Conservation (phyloP, 805 yeast species). For the Metschnikowia lochheadii region DNA sequence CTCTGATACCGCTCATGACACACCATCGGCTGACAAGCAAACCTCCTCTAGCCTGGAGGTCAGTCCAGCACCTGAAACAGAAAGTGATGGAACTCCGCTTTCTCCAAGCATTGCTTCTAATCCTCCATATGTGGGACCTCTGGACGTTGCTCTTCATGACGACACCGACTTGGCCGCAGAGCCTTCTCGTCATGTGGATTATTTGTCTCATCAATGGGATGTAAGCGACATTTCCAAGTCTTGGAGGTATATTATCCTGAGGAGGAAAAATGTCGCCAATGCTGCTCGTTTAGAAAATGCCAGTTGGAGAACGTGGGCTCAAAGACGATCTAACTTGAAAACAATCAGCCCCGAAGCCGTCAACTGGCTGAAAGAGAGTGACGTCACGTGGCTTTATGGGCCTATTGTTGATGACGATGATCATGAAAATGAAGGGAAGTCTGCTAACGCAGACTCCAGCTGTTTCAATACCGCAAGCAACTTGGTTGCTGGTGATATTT, state of each 20-base stretch:
- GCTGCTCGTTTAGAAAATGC: constrained; percentile 50
- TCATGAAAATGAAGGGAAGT: constrained; percentile 19
- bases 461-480: constrained; percentile 33
- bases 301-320: constrained; percentile 95
- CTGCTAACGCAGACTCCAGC: constrained; percentile 17
- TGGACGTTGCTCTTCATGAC: constrained; percentile 61
- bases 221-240: constrained; percentile 89
- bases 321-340: constrained; percentile 56
- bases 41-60: constrained; percentile 2
- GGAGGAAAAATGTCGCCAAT: constrained; percentile 76
- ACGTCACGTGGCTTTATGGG: constrained; percentile 97
- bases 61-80: neutral
- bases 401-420: constrained; percentile 59
- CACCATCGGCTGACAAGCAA: neutral
- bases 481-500: constrained; percentile 44
- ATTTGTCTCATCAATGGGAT: constrained; percentile 93
- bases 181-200: constrained; percentile 90
- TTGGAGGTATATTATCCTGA: constrained; percentile 87
- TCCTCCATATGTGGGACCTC: constrained; percentile 15
- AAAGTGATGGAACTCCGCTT: constrained; percentile 11
- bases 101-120: constrained; percentile 14
- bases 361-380: constrained; percentile 96
- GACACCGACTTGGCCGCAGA: constrained; percentile 76
- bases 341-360: constrained; percentile 89
- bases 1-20: neutral